phyloP scores from a whole-genome alignment of 1,284 basidiomycete genomes.

The Trametes polyzona region DNA sequence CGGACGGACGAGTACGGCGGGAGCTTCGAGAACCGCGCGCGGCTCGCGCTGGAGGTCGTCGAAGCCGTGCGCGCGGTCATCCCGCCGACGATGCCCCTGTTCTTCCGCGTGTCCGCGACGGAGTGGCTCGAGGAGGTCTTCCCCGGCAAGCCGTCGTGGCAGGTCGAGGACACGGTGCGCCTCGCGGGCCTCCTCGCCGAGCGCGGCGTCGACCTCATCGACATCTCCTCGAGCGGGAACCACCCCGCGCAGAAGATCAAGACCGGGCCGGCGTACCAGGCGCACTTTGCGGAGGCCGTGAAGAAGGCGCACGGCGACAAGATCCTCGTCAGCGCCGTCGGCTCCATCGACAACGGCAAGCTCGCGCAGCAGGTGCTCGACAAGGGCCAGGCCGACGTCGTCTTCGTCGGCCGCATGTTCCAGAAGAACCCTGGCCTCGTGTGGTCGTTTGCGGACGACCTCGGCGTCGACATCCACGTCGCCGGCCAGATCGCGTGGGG shows the following conservation, averaged over 20 bases:
- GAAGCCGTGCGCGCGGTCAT: constrained; percentile 53
- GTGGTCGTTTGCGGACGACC: constrained; percentile 55
- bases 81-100: constrained; percentile 64
- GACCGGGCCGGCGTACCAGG: constrained; percentile 43
- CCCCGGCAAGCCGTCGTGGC: constrained; percentile 51
- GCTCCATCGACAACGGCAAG: constrained; percentile 56
- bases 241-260: constrained; percentile 34
- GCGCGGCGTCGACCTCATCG: constrained; percentile 54
- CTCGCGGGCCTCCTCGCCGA: constrained; percentile 50
- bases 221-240: constrained; percentile 55
- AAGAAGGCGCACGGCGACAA: constrained; percentile 43
- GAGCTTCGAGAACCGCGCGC: constrained; percentile 53
- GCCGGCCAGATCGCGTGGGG: constrained; percentile 56
- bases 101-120: constrained; percentile 57
- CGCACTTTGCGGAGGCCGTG: constrained; percentile 52
- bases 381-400: constrained; percentile 40
- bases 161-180: constrained; percentile 55
- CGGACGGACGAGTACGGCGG: constrained; percentile 67
- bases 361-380: constrained; percentile 64
- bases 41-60: constrained; percentile 53
- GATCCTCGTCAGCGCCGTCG: constrained; percentile 58
- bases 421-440: constrained; percentile 57
- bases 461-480: constrained; percentile 48
- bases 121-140: constrained; percentile 57
- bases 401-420: constrained; percentile 55